Percentiles rank a stretch among this genome's conserved stretches.
These are phyloP conservation scores for Scalesia atractyloides DNA, from an alignment of 129 eudicot species.

Conservation along the genomic window DNA sequence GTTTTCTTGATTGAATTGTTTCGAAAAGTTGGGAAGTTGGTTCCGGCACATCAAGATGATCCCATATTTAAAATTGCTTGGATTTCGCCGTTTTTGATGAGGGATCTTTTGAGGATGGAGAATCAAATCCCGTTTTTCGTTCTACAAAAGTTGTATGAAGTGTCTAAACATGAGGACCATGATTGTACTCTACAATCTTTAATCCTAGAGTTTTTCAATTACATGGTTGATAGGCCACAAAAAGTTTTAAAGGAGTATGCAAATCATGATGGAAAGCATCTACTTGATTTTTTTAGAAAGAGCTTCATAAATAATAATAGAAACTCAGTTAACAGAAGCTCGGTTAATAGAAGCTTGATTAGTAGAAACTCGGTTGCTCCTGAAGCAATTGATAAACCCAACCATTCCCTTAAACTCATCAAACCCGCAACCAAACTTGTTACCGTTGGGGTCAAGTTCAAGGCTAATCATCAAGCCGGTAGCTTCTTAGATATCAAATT, in stretches of 20 bases:
- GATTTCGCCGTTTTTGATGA: conserved; percentile 39
- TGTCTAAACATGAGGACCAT: background rate
- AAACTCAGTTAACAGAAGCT: too few species aligned
- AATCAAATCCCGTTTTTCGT: conserved; percentile 43
- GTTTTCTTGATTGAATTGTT: conserved; percentile 39
- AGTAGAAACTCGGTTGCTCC: background rate
- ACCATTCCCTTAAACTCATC: conserved; percentile 27
- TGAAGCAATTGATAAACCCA: background rate
- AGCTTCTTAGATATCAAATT: conserved; percentile 40
- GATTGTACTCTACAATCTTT: conserved; percentile 25
- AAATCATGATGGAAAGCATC: conserved; percentile 33
- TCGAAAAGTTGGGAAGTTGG: conserved; percentile 37
- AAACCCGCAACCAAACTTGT: conserved; percentile 35
- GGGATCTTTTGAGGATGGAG: conserved; percentile 37
- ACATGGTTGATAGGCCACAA: conserved; percentile 17
- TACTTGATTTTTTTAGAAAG: conserved; percentile 37
- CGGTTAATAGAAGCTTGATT: too few species aligned
- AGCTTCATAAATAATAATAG: conserved; percentile 19
- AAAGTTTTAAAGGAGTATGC: background rate
- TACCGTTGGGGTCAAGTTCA: conserved; percentile 29
- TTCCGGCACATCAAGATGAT: conserved; percentile 20
- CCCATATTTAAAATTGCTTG: conserved; percentile 38
- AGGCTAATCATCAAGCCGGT: conserved; percentile 22
- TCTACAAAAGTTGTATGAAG: conserved; percentile 29
- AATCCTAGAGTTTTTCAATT: conserved; percentile 34